These are phyloP conservation scores for Saxophila tyrrhenica DNA, from an alignment of 495 filamentous ascomycete genomes.

Conservation along the genomic window DNA sequence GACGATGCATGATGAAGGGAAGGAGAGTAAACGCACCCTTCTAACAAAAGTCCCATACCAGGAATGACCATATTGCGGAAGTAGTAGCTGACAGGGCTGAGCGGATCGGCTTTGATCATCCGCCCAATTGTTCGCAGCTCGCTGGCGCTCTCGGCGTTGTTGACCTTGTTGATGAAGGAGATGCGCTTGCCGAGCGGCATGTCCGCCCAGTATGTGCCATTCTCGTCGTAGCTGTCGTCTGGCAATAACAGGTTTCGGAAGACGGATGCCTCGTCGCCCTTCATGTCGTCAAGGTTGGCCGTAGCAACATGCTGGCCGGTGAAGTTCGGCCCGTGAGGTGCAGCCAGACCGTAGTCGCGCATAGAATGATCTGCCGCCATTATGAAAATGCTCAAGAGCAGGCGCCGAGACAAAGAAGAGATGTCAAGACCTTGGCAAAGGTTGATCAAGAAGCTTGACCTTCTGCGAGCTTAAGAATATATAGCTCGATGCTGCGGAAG, in stretches of 20 bases:
- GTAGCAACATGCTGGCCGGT: slow-evolving; percentile 26
- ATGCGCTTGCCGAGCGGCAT: slow-evolving; percentile 52
- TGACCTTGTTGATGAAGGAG: slow-evolving; percentile 58
- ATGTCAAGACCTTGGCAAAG: background rate
- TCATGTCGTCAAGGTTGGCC: slow-evolving; percentile 34
- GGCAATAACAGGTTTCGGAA: slow-evolving; percentile 66
- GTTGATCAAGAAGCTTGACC: background rate
- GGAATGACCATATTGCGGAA: slow-evolving; percentile 79
- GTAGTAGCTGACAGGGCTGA: slow-evolving; percentile 71
- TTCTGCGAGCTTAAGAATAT: background rate
- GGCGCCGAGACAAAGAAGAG: background rate
- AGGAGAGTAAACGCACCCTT: slow-evolving; percentile 44
- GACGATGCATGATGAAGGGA: background rate
- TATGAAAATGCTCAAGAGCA: background rate
- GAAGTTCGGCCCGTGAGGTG: slow-evolving; percentile 31
- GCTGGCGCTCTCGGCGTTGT: slow-evolving; percentile 49
- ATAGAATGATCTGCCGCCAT: slow-evolving; percentile 20
- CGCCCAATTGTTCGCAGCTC: slow-evolving; percentile 56
- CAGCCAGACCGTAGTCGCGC: slow-evolving; percentile 41
- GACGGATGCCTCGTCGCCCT: slow-evolving; percentile 53
- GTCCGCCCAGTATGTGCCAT: slow-evolving; percentile 89
- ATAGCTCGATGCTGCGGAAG: background rate
- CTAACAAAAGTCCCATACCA: slow-evolving; percentile 75
- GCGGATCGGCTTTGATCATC: slow-evolving; percentile 71
- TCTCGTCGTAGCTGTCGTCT: slow-evolving; percentile 65